A percentile compares a stretch with the other conserved stretches of the same genome.
Conservation (phyloP, 331 rosid species). For the Pyracantha coccinea region DNA sequence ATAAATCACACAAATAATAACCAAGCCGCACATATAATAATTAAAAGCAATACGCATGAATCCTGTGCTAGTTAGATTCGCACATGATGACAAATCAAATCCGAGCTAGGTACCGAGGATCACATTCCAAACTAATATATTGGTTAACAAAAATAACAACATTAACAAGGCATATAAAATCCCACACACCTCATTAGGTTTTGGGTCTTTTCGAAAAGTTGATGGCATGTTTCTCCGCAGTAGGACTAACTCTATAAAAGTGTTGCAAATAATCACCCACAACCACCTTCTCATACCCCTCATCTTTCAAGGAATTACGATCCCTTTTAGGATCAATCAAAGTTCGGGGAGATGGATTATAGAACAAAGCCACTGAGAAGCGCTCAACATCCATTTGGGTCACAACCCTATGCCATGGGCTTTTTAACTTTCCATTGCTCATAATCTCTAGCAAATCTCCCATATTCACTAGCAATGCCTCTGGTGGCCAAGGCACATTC, state of each 20-base stretch:
- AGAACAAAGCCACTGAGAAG: neutral
- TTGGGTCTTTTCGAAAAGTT: neutral
- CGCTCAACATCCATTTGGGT: conserved; percentile 5
- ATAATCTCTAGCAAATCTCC: conserved; percentile 4
- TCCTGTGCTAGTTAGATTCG: too few species aligned
- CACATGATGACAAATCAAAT: neutral
- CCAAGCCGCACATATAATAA: neutral
- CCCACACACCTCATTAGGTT: neutral
- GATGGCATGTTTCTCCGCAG: conserved; percentile 7
- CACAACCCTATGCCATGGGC: conserved; percentile 12
- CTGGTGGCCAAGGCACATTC: neutral
- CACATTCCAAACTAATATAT: neutral
- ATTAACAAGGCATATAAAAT: neutral
- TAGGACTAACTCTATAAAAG: conserved; percentile 1
- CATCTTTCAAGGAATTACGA: neutral
- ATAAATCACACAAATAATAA: neutral
- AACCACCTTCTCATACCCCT: neutral
- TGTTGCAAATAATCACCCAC: conserved; percentile 5
- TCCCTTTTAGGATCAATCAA: neutral
- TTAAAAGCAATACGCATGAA: too few species aligned
- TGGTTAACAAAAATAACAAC: neutral
- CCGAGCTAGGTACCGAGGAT: neutral
- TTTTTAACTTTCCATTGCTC: conserved; percentile 1
- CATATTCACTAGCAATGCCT: conserved; percentile 7
- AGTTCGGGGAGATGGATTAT: neutral